Percentiles rank a stretch among this genome's conserved stretches.
Evolutionary conservation across 2,329 filamentous ascomycete species (phyloP).

Genomic region (Coniochaeta pulveracea): DNA sequence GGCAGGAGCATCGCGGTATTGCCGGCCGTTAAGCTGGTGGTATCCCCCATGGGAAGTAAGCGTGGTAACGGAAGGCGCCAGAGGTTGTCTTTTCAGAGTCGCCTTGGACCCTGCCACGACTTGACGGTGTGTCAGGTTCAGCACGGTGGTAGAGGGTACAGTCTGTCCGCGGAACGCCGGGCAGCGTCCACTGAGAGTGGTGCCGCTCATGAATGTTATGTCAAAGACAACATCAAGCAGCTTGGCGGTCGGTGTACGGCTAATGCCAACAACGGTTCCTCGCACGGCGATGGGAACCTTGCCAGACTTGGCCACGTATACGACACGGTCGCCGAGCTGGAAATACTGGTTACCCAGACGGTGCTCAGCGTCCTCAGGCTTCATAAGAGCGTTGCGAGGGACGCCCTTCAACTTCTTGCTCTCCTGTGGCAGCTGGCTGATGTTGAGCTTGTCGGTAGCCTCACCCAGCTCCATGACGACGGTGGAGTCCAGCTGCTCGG

Average conservation of each 20-base stretch:
- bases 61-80: conserved; percentile 31
- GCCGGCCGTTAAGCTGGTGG: conserved; percentile 46
- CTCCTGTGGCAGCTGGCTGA: conserved; percentile 40
- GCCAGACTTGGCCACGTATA: conserved; percentile 85
- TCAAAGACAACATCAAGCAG: conserved; percentile 92
- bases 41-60: conserved; percentile 40
- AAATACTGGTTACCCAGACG: conserved; percentile 79
- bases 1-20: conserved; percentile 46
- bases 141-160: conserved; percentile 73
- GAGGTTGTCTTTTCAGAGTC: conserved; percentile 38
- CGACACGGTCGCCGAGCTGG: conserved; percentile 75
- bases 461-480: conserved; percentile 72
- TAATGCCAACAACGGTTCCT: conserved; percentile 92
- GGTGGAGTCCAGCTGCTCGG: conserved; percentile 89
- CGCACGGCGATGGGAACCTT: conserved; percentile 88
- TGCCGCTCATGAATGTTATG: conserved; percentile 92
- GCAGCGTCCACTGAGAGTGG: conserved; percentile 79
- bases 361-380: conserved; percentile 93
- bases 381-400: conserved; percentile 77
- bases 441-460: conserved; percentile 50
- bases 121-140: conserved; percentile 79
- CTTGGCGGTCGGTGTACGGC: conserved; percentile 69
- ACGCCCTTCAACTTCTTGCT: conserved; percentile 67
- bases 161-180: conserved; percentile 91
- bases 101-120: conserved; percentile 59